Base-by-base conservation (phyloP, 2,329 filamentous ascomycete genomes). In the Aspergillus sp. region DNA sequence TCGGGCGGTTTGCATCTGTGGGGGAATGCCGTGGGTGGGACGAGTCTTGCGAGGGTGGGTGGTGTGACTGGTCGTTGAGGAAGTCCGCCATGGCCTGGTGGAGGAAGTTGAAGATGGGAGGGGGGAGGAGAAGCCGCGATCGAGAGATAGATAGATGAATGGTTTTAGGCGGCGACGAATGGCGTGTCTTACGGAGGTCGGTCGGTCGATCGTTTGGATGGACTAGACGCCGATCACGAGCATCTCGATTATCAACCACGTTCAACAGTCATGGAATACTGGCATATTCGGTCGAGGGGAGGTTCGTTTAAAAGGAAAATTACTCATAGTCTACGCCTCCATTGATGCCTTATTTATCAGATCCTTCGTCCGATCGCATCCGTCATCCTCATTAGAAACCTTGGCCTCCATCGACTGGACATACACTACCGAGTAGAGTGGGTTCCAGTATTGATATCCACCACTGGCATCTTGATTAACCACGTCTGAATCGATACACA, bases 11-110 rank as follows among this genome's bases (percentile, higher is more conserved):
- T 29, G 25, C 25, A 29, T 55, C 53, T 34, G 57, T 54, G 17
- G 52, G 45, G 25, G 56, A 54, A 6, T 57, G 45, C 9, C 25
- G 57, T 5, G 56, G 48, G 11, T 61, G 60, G 6, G 64, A 69
- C 52, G 62, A 61, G 59, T 65, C 58, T 71, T 71, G 62, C 16
- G 44, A 31, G 57, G 52, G 47, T 49, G 49, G 58, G 64, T 78
- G 78, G 47, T 75, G 75, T 4, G 77, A 76, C 43, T 81, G 73
- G 56, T 83, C 78, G 68, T 84, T 84, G 73, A 84, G 83, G 69
- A 78, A 83, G 57, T 77, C 76, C 41, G 79, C 78, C 54, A 63
- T 62, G 54, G 53, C 52, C 53, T 50, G 34, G 34, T 50, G 52
- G 40, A 40, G 19, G 42, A 40, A 49, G 49, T 52, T 34, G n/a